Evolutionary conservation across 768 basidiomycete genomes (phyloP), one percentile per base, ranked within the genome.

Genomic region (Daedaleopsis sinensis): DNA sequence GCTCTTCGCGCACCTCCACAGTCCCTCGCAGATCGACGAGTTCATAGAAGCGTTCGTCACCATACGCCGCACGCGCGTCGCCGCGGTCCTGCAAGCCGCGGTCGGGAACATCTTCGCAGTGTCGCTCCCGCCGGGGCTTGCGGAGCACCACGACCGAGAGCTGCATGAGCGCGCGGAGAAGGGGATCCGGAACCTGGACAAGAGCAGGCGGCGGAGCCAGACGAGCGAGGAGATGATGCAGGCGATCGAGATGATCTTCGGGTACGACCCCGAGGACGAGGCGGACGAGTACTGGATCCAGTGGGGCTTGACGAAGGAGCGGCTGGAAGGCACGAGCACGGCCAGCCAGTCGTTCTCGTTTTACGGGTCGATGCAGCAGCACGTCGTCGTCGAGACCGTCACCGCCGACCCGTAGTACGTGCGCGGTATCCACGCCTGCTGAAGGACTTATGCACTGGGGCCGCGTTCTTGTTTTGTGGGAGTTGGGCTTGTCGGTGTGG

Each of bases 1-100:
- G 49, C 69, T 77, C 23, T 76, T 76, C 70, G 56, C 64, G 32
- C 68, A 74, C 54, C 62, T 74, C 12, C 64, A 66, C 61, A 44
- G 58, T 9, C 55, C 55, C 3, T 63, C 67, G 9, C 73, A 75
- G 52, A 70, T 73, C 58, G 59, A 59, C 24, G 32, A 32, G 39
- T 67, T 75, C 57, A 65, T 74, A 12, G 47, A 64, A 39, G 73
- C 71, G 6, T 62, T 70, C 38, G 62, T 65, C 32, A 67, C 68
- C 52, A 61, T 71, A 37, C 69, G 74, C 13, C 60, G 65, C 23
- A 50, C 43, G 51, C 71, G 71, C 36, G 65, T 72, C 56, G 49
- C 62, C 37, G 47, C 59, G 19, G 64, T 73, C 35, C 62, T 66
- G n/a, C 49, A 57, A 32, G 50, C 62, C 8, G 65, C 69, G 39